Evolutionary conservation across 768 basidiomycete species (phyloP), one percentile per base, ranked within the genome.

Genomic region (Suillus plorans): DNA sequence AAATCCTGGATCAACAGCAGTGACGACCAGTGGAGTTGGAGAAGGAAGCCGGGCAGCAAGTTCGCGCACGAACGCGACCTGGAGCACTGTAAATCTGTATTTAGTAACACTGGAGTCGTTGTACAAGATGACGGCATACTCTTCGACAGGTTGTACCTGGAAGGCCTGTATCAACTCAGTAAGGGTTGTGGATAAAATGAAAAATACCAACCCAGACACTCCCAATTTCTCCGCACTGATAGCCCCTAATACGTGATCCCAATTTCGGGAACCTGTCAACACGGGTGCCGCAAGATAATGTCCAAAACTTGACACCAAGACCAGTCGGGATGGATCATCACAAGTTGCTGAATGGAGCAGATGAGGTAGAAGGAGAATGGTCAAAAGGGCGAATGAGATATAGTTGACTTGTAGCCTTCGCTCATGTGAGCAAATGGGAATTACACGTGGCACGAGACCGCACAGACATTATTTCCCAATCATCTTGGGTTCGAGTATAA

Each of bases 401-500:
- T 74, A 74, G 55, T 80, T 77, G 18, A 77, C 74, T 65, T 80
- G 77, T 0, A 80, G 42, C 53, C 79, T 80, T 39, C 9, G 14
- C 14, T 31, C 49, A 61, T 39, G n/a, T 50, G 22, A 66, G 47
- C 31, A n/a, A 8, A 22, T 61, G 9, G 25, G 22, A 20, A 28
- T n/a, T 4, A 36, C 45, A 10, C 9, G 18, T 28, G 25, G 4
- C 14, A 16, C 16, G 10, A 3, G 13, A 37, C 8, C n/a, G 42
- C 18, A 70, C 73, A 34, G 63, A 84, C 85, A 68, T 73, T 37
- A 70, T 34, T 67, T 86, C 85, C 81, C 81, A 86, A 9, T 81
- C 84, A 65, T 86, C 85, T 2, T 65, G 47, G 0, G 81, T 81
- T n/a, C 67, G 63, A n/a, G 66, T 39, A 45, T 79, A 78, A 1